Evolutionary conservation across 2,329 filamentous ascomycete genomes (phyloP).

Genomic region (Fusarium sp.): DNA sequence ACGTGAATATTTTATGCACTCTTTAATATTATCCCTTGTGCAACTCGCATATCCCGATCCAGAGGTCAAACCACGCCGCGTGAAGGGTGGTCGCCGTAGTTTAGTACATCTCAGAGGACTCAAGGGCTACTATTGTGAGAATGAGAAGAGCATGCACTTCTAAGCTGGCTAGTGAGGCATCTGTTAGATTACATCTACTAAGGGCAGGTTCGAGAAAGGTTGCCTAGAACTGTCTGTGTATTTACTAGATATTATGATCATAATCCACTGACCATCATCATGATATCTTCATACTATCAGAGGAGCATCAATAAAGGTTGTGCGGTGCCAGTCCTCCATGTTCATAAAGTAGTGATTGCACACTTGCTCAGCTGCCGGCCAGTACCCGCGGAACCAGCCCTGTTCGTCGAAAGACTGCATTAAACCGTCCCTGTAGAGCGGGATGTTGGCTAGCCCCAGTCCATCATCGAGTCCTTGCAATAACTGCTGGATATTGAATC

Average conservation of each 20-base stretch:
- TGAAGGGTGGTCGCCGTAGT: not conserved
- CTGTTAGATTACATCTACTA: no score
- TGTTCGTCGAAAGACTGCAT: not conserved
- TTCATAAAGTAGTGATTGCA: not conserved
- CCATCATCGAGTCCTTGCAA: not conserved
- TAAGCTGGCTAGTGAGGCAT: no score
- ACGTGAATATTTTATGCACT: not conserved
- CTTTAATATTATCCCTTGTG: not conserved
- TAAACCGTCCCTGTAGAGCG: not conserved
- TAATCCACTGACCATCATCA: not conserved
- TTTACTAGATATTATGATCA: not conserved
- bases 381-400: not conserved
- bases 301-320: not conserved
- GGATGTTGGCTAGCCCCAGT: not conserved
- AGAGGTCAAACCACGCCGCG: not conserved
- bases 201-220: not conserved
- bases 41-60: not conserved
- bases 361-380: not conserved
- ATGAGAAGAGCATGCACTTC: not conserved
- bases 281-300: fast-evolving
- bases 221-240: not conserved
- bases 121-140: not conserved
- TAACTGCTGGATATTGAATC: not conserved
- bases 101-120: not conserved
- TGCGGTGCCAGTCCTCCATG: not conserved